Conservation (phyloP, 2,329 filamentous ascomycete species). For the Mollisiaceae sp. region DNA sequence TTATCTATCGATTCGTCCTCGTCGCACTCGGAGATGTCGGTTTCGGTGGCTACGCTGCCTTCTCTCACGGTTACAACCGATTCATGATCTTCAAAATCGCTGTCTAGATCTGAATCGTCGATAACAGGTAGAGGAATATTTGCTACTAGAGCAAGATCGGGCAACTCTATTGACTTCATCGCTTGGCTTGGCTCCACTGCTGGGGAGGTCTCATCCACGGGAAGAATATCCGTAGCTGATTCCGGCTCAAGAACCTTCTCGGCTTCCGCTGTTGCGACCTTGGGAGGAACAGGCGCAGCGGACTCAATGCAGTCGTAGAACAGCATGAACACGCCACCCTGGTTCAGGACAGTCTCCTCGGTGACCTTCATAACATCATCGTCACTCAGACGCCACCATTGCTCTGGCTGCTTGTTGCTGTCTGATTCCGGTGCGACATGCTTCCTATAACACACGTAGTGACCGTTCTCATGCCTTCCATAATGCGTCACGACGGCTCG, state of each 20-base stretch:
- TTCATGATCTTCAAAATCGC: slow-evolving; percentile 4
- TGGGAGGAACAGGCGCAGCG: slow-evolving; percentile 18
- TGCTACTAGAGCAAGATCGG: slow-evolving; percentile 25
- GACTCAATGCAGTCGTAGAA: slow-evolving; percentile 84
- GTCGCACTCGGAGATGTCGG: slow-evolving; percentile 33
- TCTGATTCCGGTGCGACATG: slow-evolving; percentile 51
- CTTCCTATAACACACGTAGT: slow-evolving; percentile 90
- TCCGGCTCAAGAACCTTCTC: not conserved
- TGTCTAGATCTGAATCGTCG: slow-evolving; percentile 32
- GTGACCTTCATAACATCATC: slow-evolving; percentile 78
- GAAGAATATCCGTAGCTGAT: not conserved
- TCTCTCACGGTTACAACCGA: slow-evolving; percentile 15
- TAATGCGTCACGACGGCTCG: slow-evolving; percentile 87
- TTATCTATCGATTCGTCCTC: slow-evolving; percentile 23
- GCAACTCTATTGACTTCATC: not conserved
- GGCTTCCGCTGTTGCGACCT: not conserved
- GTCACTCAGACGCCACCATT: slow-evolving; percentile 93
- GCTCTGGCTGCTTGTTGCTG: slow-evolving; percentile 40
- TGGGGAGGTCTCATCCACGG: not conserved
- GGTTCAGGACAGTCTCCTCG: slow-evolving; percentile 73
- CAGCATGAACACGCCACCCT: slow-evolving; percentile 91
- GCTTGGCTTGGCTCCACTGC: not conserved
- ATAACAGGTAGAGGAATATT: slow-evolving; percentile 30
- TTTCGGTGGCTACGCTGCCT: slow-evolving; percentile 32
- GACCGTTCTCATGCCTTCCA: slow-evolving; percentile 90